Evolutionary conservation across 257 asterid species (phyloP).

Genomic region (Primulina eburnea): DNA sequence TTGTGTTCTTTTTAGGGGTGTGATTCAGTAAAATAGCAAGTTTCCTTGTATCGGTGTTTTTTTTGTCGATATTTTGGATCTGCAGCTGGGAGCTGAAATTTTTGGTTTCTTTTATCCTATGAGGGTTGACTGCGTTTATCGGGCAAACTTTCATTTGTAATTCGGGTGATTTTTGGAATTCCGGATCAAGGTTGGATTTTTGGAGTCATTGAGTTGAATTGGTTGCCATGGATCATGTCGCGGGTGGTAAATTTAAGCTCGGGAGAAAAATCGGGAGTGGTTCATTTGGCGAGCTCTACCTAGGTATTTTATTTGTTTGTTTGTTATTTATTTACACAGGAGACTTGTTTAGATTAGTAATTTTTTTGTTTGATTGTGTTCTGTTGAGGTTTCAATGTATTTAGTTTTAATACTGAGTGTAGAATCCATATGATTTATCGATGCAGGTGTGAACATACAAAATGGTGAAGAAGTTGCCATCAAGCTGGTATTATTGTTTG

Average conservation of each 20-base stretch:
- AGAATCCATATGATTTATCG: slow-evolving; percentile 17
- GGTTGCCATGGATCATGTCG: slow-evolving; percentile 72
- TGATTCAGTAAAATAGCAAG: slow-evolving; percentile 26
- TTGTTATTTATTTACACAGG: neutral
- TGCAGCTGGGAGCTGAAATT: slow-evolving; percentile 15
- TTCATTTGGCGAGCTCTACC: slow-evolving; percentile 76
- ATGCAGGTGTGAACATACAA: slow-evolving; percentile 72
- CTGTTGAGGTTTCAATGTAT: slow-evolving; percentile 14
- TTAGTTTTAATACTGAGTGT: neutral
- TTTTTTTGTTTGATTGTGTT: slow-evolving; percentile 3
- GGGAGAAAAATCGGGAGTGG: slow-evolving; percentile 89
- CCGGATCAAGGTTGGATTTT: slow-evolving; percentile 15
- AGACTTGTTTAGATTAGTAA: neutral
- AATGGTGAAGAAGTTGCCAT: slow-evolving; percentile 92
- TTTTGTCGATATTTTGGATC: slow-evolving; percentile 22
- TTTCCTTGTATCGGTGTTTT: slow-evolving; percentile 18
- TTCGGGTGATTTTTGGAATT: slow-evolving; percentile 14
- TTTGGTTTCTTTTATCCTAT: slow-evolving; percentile 1
- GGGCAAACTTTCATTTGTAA: neutral
- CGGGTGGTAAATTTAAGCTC: slow-evolving; percentile 78
- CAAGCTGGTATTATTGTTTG: slow-evolving; percentile 56
- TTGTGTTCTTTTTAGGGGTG: slow-evolving; percentile 30
- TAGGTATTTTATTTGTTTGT: slow-evolving; percentile 37
- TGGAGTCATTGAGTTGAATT: slow-evolving; percentile 22
- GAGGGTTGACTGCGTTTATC: slow-evolving; percentile 11